Conservation (phyloP, 192 early-diverging fungal genomes). For the Chytriomyces sp. region DNA sequence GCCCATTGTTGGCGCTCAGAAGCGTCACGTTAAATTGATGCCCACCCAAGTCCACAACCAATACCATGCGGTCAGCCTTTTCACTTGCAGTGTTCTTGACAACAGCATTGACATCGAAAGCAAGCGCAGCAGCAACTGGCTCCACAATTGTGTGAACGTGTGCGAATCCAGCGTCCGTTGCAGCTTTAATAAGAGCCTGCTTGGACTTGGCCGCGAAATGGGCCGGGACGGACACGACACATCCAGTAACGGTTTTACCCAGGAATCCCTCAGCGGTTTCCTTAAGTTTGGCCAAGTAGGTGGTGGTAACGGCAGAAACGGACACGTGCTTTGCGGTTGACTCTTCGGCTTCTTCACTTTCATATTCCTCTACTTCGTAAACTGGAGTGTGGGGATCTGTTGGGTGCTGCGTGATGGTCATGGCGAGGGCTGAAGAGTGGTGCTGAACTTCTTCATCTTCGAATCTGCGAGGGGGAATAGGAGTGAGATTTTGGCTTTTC, state of each 20-base stretch:
- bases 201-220: constrained; percentile 79
- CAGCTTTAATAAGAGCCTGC: constrained; percentile 67
- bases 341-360: constrained; percentile 65
- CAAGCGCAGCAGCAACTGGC: constrained; percentile 87
- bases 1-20: constrained; percentile 78
- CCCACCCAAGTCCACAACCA: constrained; percentile 90
- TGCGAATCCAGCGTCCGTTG: constrained; percentile 78
- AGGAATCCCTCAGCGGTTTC: constrained; percentile 90
- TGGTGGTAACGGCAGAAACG: constrained; percentile 75
- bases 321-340: constrained; percentile 54
- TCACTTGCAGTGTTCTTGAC: constrained; percentile 38
- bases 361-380: constrained; percentile 57
- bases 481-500: no score
- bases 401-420: constrained; percentile 47
- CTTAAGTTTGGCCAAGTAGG: constrained; percentile 79
- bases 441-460: constrained; percentile 51
- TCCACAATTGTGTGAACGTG: constrained; percentile 84
- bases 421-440: constrained; percentile 34
- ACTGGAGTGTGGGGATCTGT: constrained; percentile 36
- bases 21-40: constrained; percentile 83
- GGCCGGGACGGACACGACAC: constrained; percentile 86
- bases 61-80: constrained; percentile 71
- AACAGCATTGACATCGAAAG: constrained; percentile 68
- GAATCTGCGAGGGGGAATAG: constrained; percentile 28
- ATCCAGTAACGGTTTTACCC: constrained; percentile 76